A percentile compares a stretch with the other conserved stretches of the same genome.
Evolutionary conservation across 2,329 filamentous ascomycete species (phyloP).

Genomic region (Dactylellina parvicollis): DNA sequence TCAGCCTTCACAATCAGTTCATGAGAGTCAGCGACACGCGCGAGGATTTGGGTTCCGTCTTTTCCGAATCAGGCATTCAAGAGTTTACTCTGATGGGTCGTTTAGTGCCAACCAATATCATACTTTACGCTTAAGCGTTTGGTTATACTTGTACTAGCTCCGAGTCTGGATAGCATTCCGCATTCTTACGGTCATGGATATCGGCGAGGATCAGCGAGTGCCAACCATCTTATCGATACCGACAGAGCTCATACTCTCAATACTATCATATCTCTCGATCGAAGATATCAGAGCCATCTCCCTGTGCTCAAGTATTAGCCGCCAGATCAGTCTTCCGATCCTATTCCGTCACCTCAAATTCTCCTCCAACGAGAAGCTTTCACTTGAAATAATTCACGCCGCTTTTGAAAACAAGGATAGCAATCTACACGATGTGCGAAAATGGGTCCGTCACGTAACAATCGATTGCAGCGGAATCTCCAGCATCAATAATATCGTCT

Average conservation of each 20-base stretch:
- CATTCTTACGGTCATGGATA: no score
- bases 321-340: background rate
- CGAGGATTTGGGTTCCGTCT: no score
- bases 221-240: background rate
- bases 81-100: no score
- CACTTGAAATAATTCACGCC: background rate
- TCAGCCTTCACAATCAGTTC: no score
- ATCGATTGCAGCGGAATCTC: conserved; percentile 3
- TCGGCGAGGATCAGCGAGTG: background rate
- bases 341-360: conserved; percentile 19
- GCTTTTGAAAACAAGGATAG: background rate
- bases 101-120: no score
- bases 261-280: conserved; percentile 6
- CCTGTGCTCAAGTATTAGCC: conserved; percentile 3
- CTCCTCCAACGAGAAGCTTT: background rate
- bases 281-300: conserved; percentile 15
- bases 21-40: no score
- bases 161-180: no score
- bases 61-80: no score
- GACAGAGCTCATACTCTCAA: conserved; percentile 12
- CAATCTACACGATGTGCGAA: background rate
- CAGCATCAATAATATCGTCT: conserved; percentile 3
- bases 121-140: no score
- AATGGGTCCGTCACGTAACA: conserved; percentile 20
- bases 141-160: no score